Evolutionary conservation across 2,329 filamentous ascomycete genomes (phyloP).

Genomic region (Fusarium sambucinum): DNA sequence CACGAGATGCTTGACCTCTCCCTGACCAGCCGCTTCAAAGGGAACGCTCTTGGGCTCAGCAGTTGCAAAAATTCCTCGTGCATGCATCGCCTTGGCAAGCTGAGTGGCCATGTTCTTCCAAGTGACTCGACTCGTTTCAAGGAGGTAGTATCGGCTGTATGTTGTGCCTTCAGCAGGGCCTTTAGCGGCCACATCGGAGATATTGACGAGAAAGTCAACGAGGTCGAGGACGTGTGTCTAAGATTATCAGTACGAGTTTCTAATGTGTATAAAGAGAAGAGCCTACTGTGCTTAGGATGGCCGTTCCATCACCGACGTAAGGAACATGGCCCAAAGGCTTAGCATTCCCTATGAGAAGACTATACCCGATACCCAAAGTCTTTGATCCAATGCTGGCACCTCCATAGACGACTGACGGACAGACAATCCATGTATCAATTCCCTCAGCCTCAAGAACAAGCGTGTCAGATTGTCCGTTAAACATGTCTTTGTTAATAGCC

Average conservation of each 20-base stretch:
- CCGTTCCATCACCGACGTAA: slow-evolving; percentile 14
- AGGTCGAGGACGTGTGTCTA: slow-evolving; percentile 12
- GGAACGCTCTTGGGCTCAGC: background rate
- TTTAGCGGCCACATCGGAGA: background rate
- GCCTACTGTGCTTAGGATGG: slow-evolving; percentile 1
- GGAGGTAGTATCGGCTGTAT: slow-evolving; percentile 19
- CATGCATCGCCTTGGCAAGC: slow-evolving; percentile 7
- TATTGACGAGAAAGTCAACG: slow-evolving; percentile 3
- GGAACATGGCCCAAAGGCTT: slow-evolving; percentile 12
- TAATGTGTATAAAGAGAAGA: fast-evolving
- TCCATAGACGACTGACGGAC: slow-evolving; percentile 3
- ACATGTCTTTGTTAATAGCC: slow-evolving; percentile 21
- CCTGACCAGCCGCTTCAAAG: slow-evolving; percentile 13
- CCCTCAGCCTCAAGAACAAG: slow-evolving; percentile 7
- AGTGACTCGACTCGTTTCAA: slow-evolving; percentile 5
- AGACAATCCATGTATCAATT: slow-evolving; percentile 14
- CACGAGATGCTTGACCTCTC: slow-evolving; percentile 16
- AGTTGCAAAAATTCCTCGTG: background rate
- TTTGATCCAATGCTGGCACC: background rate
- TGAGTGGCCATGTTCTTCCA: slow-evolving; percentile 20
- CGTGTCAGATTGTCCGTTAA: slow-evolving; percentile 7
- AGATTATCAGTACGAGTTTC: fast-evolving
- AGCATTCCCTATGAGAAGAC: background rate
- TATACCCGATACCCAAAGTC: slow-evolving; percentile 2
- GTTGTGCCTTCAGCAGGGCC: background rate